These are phyloP conservation scores for Isatis lusitanica DNA, from an alignment of 441 rosid species.

Conservation along the genomic window DNA sequence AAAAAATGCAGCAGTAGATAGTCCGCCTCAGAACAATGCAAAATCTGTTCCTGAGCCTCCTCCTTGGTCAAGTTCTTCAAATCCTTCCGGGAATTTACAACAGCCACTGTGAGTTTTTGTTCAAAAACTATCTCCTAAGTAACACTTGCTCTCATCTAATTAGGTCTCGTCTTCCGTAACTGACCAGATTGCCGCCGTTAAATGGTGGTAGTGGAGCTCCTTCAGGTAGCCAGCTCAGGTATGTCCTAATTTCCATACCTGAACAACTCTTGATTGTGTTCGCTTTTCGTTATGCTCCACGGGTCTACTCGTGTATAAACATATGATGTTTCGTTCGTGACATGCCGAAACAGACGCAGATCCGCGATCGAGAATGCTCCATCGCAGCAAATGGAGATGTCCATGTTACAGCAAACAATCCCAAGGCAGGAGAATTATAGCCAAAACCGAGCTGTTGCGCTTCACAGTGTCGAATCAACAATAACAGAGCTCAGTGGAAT, in stretches of 20 bases:
- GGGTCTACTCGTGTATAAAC: too few relatives aligned
- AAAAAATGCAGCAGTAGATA: conserved; percentile 62
- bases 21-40: conserved; percentile 44
- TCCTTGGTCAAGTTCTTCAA: conserved; percentile 77
- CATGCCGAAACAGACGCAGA: conserved; percentile 65
- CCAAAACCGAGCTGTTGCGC: conserved; percentile 72
- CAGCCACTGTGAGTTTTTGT: conserved; percentile 53
- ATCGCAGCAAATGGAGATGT: conserved; percentile 77
- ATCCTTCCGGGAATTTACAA: conserved; percentile 45
- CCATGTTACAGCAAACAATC: conserved; percentile 88
- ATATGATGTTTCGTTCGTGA: not conserved
- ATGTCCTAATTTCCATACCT: conserved; percentile 23
- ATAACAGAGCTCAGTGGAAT: conserved; percentile 91
- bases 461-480: conserved; percentile 89
- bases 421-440: conserved; percentile 77
- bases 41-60: conserved; percentile 70
- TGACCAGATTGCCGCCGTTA: conserved; percentile 50
- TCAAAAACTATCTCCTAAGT: not conserved
- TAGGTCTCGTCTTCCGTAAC: conserved; percentile 15
- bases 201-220: conserved; percentile 57
- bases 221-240: conserved; percentile 87
- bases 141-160: conserved; percentile 24
- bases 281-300: not conserved
- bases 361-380: conserved; percentile 66
- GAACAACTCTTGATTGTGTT: not conserved